These are phyloP conservation scores for Nidula niveotomentosa DNA, from an alignment of 1,284 basidiomycete species.

Conservation along the genomic window DNA sequence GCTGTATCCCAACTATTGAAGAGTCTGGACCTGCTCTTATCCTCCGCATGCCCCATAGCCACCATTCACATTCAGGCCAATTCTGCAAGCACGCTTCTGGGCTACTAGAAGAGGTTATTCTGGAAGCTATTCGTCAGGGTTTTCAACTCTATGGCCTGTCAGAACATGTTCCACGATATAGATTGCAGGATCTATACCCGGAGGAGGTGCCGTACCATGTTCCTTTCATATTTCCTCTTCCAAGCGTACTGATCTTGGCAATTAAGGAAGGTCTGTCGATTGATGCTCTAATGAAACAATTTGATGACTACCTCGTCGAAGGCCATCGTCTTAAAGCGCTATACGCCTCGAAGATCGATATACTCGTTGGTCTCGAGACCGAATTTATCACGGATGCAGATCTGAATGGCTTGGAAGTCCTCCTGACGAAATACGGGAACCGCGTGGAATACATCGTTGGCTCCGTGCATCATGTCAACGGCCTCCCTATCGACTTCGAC, in stretches of 20 bases:
- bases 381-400: conserved; percentile 81
- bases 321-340: conserved; percentile 70
- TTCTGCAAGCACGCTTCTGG: conserved; percentile 92
- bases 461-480: conserved; percentile 89
- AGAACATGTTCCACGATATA: conserved; percentile 94
- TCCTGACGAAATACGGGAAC: conserved; percentile 41
- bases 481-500: conserved; percentile 95
- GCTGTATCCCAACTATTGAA: not conserved
- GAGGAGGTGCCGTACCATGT: conserved; percentile 77
- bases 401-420: conserved; percentile 53
- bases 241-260: conserved; percentile 1
- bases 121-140: conserved; percentile 74
- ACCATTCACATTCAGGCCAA: conserved; percentile 96
- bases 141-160: conserved; percentile 88
- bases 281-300: conserved; percentile 53
- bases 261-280: conserved; percentile 48
- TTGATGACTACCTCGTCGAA: conserved; percentile 70
- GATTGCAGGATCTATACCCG: conserved; percentile 83
- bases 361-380: conserved; percentile 93
- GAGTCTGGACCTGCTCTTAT: not conserved
- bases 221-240: not conserved
- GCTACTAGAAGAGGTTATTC: conserved; percentile 77
- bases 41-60: conserved; percentile 76
- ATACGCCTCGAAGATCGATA: conserved; percentile 64
- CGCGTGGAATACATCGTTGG: conserved; percentile 92